Percentiles rank a stretch among this genome's conserved stretches.
Evolutionary conservation across 306 rosid species (phyloP).

Genomic region (Sophora flavescens): DNA sequence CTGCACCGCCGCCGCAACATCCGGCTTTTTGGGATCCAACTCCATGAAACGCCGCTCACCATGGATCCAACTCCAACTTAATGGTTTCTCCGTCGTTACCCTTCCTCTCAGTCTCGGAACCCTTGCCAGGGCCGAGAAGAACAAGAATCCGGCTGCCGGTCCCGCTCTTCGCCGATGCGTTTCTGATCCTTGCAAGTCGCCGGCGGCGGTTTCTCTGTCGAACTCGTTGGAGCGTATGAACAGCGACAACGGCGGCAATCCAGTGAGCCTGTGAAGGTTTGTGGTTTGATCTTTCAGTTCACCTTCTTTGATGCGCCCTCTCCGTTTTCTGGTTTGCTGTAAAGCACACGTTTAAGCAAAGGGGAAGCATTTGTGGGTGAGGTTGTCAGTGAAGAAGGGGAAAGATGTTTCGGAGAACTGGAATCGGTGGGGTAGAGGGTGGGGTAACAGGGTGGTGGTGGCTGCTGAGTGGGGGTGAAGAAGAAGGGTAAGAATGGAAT

Average conservation of each 20-base stretch:
- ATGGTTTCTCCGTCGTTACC: slow-evolving; percentile 48
- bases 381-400: too few species aligned
- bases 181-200: slow-evolving; percentile 17
- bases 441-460: too few species aligned
- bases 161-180: slow-evolving; percentile 46
- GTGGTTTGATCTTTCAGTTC: too few species aligned
- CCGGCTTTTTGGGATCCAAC: slow-evolving; percentile 25
- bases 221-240: not conserved
- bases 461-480: too few species aligned
- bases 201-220: not conserved
- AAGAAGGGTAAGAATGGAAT: too few species aligned
- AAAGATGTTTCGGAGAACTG: too few species aligned
- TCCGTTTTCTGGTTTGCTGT: too few species aligned
- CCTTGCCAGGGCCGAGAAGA: not conserved
- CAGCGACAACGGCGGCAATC: not conserved
- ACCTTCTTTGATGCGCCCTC: too few species aligned
- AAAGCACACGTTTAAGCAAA: too few species aligned
- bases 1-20: too few species aligned
- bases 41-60: slow-evolving; percentile 48
- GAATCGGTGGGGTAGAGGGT: too few species aligned
- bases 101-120: slow-evolving; percentile 35
- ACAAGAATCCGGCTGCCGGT: not conserved
- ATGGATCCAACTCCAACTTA: not conserved
- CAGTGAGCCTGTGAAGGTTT: not conserved
- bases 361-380: too few species aligned